Base-by-base conservation (phyloP, 768 basidiomycete genomes). In the Vararia minispora region DNA sequence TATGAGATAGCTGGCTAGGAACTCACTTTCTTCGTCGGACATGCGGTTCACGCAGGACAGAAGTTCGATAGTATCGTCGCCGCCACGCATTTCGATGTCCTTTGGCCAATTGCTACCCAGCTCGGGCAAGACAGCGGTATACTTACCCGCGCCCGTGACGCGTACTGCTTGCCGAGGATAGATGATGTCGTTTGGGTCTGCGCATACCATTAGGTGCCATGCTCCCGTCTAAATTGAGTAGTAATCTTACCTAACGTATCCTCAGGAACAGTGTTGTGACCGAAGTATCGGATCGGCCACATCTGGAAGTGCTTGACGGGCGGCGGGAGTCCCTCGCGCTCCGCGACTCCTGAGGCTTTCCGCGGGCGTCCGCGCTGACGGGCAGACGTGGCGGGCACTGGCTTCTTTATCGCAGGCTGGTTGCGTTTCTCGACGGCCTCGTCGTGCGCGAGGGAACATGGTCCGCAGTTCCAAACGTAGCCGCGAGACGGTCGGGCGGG, bases 271-370 rank as follows among this genome's bases (percentile, higher is more conserved):
- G 89, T 95, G 60, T 91, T 83, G 59, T 58, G 91, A 91, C 91
- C 91, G 58, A 98, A 98, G 62, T 99, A 99, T 40, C 95, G 72
- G 62, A 92, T 95, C 3, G 79, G 86, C 87, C 83, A 92, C 78
- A 80, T 80, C 57, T 80, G 87, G 63, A 74, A 90, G 59, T 87
- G 81, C 52, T 83, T 88, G 43, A 87, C 76, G 16, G 76, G 71
- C 41, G 80, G 61, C 44, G 71, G 82, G 58, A 83, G 82, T n/a
- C n/a, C n/a, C 57, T 85, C 84, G 49, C 73, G 75, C 51, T 88
- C 84, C 3, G 80, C 78, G 39, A 78, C 71, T 31, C 58, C 58
- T 45, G 73, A 71, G 52, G 86, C 84, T 53, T 88, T 87, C 32
- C 84, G 70, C 24, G 85, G 85, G 39, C 83, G 66, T 6, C 83